Evolutionary conservation across 345 rosid species (phyloP), one percentile per base, ranked within the genome.

Genomic region (Ricinus communis): DNA sequence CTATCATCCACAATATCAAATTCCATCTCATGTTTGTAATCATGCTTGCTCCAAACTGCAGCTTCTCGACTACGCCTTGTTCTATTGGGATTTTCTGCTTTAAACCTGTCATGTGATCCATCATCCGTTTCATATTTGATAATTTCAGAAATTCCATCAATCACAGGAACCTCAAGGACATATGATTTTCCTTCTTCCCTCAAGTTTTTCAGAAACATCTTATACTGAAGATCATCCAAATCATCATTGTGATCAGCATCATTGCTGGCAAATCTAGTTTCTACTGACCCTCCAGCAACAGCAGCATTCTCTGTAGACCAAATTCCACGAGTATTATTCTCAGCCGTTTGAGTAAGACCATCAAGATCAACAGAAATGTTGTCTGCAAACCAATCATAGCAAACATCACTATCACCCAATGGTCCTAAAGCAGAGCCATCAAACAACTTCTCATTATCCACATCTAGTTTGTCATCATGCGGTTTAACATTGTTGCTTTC

Each of bases 151-250:
- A 33, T 13, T 66, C 62, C 77, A 60, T 31, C 60, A 3, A 51
- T 33, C 18, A 69, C 18, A 16, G 81, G 62, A 64, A 66, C 43
- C 63, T 75, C 75, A 28, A 78, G 71, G 22, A 72, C 62, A 62
- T 71, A 80, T 36, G 87, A 80, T 53, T 36, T 38, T 11, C 71
- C 71, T 57, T 58, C 61, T 47, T 46, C 25, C 49, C 53, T 66
- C 27, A 57, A 5, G 4, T 71, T 65, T 51, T 80, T 73, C 60
- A 79, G 71, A 75, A 86, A 83, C 65, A 19, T 49, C 64, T 57
- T 60, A 79, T 81, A 87, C 13, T 72, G 66, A 21, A 75, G 72
- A 74, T 91, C 89, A 2, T 33, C 64, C 40, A 9, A 41, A 50
- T 13, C 18, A 33, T 45, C 71, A n/a, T 50, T 38, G 38, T 45